Base-by-base conservation (phyloP, 2,329 filamentous ascomycete genomes). In the Drechmeria coniospora region DNA sequence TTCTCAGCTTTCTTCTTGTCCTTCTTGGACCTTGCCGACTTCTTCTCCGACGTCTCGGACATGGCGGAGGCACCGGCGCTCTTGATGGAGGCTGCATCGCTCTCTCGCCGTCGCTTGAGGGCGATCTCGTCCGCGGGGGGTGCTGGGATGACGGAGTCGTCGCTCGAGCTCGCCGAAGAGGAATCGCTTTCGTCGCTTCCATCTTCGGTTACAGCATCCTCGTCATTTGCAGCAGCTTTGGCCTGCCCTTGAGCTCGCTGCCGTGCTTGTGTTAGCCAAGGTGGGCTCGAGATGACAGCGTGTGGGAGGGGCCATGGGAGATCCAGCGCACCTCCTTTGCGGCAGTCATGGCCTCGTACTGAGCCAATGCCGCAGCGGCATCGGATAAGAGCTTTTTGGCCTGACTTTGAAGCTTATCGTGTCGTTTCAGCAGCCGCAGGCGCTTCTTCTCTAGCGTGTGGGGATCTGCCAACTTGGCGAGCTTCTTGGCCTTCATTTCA, bases 331-430 rank as follows among this genome's bases (percentile, higher is more conserved):
- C 35, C 34, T 43, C 25, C 11, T 37, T 31, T 4, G 27, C 26
- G 19, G 33, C 27, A 7, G 34, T 37, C 28, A 45, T 30, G 14
- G 32, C 32, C 28, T 47, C 39, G 21, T 51, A 48, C 23, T 46
- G 36, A 8, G 38, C 38, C 16, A 41, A 39, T 15, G 40, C 38
- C 31, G 48, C 51, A 34, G 56, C 50, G 0, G 61, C 53, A 31
- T 62, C 50, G 1, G 39, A 42, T 37, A 58, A 38, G 19, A 66
- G 33, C 43, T 55, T 54, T 14, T 44, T 36, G 2, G 51, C 56
- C 41, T 61, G 45, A 3, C 39, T 41, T 40, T 60, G 53, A 20
- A 61, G 47, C 39, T 54, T 53, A 15, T 57, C 33, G 8, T 45
- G 41, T 30, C 53, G 52, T n/a, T 35, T 34, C 15, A 54, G 46